Conservation (phyloP, 495 filamentous ascomycete genomes). For the Penicillium egyptiacum region DNA sequence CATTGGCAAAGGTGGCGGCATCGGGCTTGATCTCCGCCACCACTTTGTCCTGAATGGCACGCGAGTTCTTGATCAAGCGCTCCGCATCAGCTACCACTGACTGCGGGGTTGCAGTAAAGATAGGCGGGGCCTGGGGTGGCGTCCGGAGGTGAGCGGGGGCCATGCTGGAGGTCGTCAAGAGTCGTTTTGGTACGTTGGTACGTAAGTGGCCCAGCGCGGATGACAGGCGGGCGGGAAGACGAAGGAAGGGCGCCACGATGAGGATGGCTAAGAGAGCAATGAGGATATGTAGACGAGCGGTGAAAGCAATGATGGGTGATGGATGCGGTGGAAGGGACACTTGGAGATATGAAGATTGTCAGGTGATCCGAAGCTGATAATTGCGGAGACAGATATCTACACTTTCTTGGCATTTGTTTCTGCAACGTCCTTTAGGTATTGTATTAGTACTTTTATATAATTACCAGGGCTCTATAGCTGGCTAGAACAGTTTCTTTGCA, state of each 20-base stretch:
- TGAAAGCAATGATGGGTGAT: constrained; percentile 27
- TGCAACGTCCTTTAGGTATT: not conserved
- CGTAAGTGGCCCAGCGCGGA: constrained; percentile 65
- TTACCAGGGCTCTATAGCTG: not conserved
- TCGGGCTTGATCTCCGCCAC: constrained; percentile 65
- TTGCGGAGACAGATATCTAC: constrained; percentile 11
- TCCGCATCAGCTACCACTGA: constrained; percentile 77
- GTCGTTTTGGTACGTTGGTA: constrained; percentile 34
- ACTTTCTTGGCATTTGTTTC: constrained; percentile 2
- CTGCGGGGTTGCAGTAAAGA: constrained; percentile 79
- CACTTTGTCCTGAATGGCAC: constrained; percentile 70
- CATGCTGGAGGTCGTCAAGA: constrained; percentile 65
- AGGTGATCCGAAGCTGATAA: constrained; percentile 15
- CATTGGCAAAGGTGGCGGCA: constrained; percentile 64
- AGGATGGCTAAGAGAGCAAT: constrained; percentile 59
- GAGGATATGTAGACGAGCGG: constrained; percentile 45
- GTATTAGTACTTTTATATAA: too few relatives aligned
- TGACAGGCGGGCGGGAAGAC: constrained; percentile 53
- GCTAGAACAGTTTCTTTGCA: not conserved
- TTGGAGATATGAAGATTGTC: constrained; percentile 7
- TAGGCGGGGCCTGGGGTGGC: constrained; percentile 81
- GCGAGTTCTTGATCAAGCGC: constrained; percentile 65
- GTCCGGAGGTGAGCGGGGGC: constrained; percentile 60
- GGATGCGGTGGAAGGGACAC: constrained; percentile 6
- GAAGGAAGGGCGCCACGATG: constrained; percentile 76